A percentile compares a stretch with the other conserved stretches of the same genome.
Conservation (phyloP, 1,284 basidiomycete species). For the Clitocybe nebularis region DNA sequence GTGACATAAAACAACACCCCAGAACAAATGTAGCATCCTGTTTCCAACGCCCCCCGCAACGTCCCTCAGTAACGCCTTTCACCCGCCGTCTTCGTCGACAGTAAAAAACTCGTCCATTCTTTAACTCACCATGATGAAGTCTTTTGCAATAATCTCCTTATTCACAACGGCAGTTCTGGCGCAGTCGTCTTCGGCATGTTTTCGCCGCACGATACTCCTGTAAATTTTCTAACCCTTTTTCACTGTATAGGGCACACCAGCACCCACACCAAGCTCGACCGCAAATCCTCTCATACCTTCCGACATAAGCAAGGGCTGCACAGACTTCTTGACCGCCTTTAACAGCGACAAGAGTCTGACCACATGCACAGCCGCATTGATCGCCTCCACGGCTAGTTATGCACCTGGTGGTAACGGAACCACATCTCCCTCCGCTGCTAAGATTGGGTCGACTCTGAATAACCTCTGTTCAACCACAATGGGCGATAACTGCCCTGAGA, state of each 20-base stretch:
- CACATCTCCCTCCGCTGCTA: slow-evolving; percentile 36
- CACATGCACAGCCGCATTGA: slow-evolving; percentile 64
- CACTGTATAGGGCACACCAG: slow-evolving; percentile 12
- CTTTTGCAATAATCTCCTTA: slow-evolving; percentile 42
- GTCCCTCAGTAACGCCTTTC: slow-evolving; percentile 16
- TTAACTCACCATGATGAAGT: slow-evolving; percentile 47
- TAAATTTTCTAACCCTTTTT: slow-evolving; percentile 9
- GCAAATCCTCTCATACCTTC: slow-evolving; percentile 58
- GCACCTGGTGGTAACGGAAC: slow-evolving; percentile 43
- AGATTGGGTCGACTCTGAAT: slow-evolving; percentile 51
- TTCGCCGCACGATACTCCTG: slow-evolving; percentile 1
- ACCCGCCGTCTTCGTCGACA: slow-evolving; percentile 38
- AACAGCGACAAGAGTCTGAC: slow-evolving; percentile 57
- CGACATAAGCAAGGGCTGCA: slow-evolving; percentile 58
- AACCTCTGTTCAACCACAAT: slow-evolving; percentile 51
- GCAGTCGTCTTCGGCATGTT: slow-evolving; percentile 32
- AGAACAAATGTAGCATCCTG: background rate
- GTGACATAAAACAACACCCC: slow-evolving; percentile 13
- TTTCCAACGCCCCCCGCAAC: slow-evolving; percentile 9
- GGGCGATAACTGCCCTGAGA: slow-evolving; percentile 51
- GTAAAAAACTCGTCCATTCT: slow-evolving; percentile 48
- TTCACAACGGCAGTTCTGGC: slow-evolving; percentile 44
- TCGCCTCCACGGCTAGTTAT: slow-evolving; percentile 58
- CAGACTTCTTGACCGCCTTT: slow-evolving; percentile 56
- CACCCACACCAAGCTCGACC: slow-evolving; percentile 22